Evolutionary conservation across 2,329 filamentous ascomycete genomes (phyloP), one percentile per base, ranked within the genome.

Genomic region (Gnomoniopsis sp.): DNA sequence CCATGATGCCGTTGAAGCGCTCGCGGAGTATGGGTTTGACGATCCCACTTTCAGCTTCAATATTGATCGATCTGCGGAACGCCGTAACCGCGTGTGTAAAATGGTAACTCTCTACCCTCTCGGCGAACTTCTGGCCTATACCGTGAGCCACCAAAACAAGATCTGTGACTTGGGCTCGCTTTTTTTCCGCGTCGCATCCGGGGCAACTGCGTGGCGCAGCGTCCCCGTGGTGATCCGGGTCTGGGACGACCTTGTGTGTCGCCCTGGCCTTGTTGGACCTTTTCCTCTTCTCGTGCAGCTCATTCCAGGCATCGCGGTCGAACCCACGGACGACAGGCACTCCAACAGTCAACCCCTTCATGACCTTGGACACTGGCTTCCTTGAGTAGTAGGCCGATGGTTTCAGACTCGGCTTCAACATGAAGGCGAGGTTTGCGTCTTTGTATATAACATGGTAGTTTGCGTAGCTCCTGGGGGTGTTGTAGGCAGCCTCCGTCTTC

Each of bases 11-110:
- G 26, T 91, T 91, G 68, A 93, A 87, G n/a, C 85, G 87, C 21
- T 87, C 79, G 1, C 92, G 85, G 19, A 97, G 79, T 55, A 91
- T 83, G 0, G 85, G 81, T 70, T 87, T 90, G n/a, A 97, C 88
- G 10, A 82, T 79, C 2, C 89, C 85, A 36, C 82, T 90, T 33
- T 85, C 84, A 43, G 96, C 80, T 69, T 99, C 93, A 52, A 93
- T 79, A 65, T 96, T 96, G 58, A 98, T 84, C 21, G 91, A 87
- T 60, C 93, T 84, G 14, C 95, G 86, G 65, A 99, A 95, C 0
- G 88, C 85, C 68, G 96, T 98, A 70, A 98, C 93, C 6, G 92
- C 90, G 71, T 98, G 93, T 0, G 95, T 99, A 67, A 99, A 99
- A 71, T 98, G 91, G 67, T 93, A 99, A 66, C 91, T 96, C 72